These are phyloP conservation scores for Candolleomyces eurysporus DNA, from an alignment of 768 basidiomycete genomes.

Conservation along the genomic window DNA sequence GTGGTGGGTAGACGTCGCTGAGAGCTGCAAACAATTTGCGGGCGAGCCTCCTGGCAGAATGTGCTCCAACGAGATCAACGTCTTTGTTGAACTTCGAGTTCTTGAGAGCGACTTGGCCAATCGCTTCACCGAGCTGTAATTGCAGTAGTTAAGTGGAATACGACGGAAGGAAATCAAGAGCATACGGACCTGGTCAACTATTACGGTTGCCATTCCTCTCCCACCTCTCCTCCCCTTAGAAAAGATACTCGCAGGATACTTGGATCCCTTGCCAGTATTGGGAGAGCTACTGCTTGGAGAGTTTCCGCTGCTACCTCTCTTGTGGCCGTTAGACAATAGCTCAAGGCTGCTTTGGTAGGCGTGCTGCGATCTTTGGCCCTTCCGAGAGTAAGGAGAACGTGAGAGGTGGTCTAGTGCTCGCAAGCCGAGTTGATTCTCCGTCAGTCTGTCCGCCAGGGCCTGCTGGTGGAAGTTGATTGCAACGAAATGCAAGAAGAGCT, in stretches of 20 bases:
- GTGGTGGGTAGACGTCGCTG: conserved; percentile 56
- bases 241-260: conserved; percentile 4
- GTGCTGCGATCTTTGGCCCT: conserved; percentile 44
- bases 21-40: conserved; percentile 65
- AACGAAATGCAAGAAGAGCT: conserved; percentile 67
- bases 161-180: background rate
- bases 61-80: conserved; percentile 51
- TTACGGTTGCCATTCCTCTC: conserved; percentile 59
- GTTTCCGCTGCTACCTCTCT: conserved; percentile 8
- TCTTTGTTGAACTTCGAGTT: conserved; percentile 58
- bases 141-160: background rate
- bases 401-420: conserved; percentile 71
- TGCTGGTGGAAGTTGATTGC: conserved; percentile 81
- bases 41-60: conserved; percentile 66
- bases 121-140: conserved; percentile 52
- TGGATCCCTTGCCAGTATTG: conserved; percentile 3
- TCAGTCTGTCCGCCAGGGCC: conserved; percentile 70
- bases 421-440: conserved; percentile 67
- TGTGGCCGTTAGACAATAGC: conserved; percentile 15
- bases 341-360: conserved; percentile 34
- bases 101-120: conserved; percentile 70
- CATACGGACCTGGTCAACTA: conserved; percentile 60
- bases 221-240: conserved; percentile 38
- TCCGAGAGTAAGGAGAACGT: conserved; percentile 37
- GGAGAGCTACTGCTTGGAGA: background rate